Base-by-base conservation (phyloP, 495 filamentous ascomycete genomes). In the Extremus antarcticus region DNA sequence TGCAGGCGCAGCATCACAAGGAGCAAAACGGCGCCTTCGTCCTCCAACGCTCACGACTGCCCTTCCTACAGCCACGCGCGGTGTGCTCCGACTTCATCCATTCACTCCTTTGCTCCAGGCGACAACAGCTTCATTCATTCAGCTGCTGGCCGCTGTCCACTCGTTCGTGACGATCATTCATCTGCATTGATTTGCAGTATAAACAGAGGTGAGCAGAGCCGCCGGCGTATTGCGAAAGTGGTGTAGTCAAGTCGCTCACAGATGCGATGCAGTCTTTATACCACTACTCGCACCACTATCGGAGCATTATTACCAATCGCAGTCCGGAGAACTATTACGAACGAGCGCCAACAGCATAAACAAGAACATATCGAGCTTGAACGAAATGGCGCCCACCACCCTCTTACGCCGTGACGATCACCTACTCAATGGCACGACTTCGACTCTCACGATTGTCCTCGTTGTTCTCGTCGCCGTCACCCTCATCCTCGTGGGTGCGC, bases 111-210 rank as follows among this genome's bases (percentile, higher is more conserved):
- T 35, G 29, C 29, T 35, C 4, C 23, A 17, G 10, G 74, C 76
- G 76, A 76, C 77, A 70, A 77, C 84, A 78, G 82, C 86, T 90
- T 89, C 87, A 88, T 79, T 90, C 87, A 78, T 88, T 90, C 70
- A 85, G 81, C 80, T 78, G 77, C 32, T 70, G 69, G 68, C 62
- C 74, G 76, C 77, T 66, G 67, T 79, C 72, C 78, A 66, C 72
- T 82, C 79, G 65, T 67, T 70, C 22, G 22, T 7, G 25, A 32
- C 50, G 51, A 39, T 23, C 3, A 41, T 39, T 15, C 2, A 17
- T 57, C 19, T 25, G 50, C 43, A 29, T 54, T 32, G n/a, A 41
- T 22, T 50, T 50, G 47, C 40, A 38, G 35, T 1, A 25, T 25
- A 4, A 11, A 23, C 9, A 46, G 10, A 20, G 45, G 45, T 19